Evolutionary conservation across 768 basidiomycete species (phyloP), one percentile per base, ranked within the genome.

Genomic region (Kwoniella sp.): DNA sequence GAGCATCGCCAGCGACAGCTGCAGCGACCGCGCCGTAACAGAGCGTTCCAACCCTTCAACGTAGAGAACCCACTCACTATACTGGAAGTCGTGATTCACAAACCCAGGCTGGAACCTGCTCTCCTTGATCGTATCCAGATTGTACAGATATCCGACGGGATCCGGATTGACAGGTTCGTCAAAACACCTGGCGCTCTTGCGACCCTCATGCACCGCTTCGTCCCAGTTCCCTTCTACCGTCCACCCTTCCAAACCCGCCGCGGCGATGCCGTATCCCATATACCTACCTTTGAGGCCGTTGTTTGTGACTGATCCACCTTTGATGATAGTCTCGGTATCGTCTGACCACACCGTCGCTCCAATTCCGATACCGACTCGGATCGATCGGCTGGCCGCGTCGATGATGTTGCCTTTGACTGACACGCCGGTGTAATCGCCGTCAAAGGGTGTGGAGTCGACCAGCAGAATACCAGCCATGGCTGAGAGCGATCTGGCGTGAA

Each of bases 251-350:
- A 73, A 57, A 4, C 76, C 75, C 2, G 73, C 70, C 11, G 73
- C 71, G 3, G 75, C 76, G 46, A 78, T 75, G 9, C 75, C 77
- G 53, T 74, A 78, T 5, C 77, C 77, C 64, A 74, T 74, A 34
- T 75, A 74, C n/a, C 67, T 57, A 1, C 77, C 77, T 29, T 72
- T 53, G 25, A 73, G 34, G 37, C 59, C 62, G 57, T 78, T 78
- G 32, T 56, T 67, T n/a, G 60, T 43, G 9, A 77, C 76, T 0
- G 49, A 38, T 7, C 76, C 77, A 23, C 75, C 76, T 26, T 54
- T 65, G 20, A 75, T 59, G 39, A 74, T 62, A 3, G 70, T 73
- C 27, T 75, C 71, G 10, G 65, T 64, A 54, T 71, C 71, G 56
- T 76, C 75, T 23, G 73, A 74, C 74, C 75, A 77, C 28, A 76